Percentiles rank a stretch among this genome's conserved stretches.
Conservation (phyloP, 352 stramenopile species). For the Globisporangium middletonii region DNA sequence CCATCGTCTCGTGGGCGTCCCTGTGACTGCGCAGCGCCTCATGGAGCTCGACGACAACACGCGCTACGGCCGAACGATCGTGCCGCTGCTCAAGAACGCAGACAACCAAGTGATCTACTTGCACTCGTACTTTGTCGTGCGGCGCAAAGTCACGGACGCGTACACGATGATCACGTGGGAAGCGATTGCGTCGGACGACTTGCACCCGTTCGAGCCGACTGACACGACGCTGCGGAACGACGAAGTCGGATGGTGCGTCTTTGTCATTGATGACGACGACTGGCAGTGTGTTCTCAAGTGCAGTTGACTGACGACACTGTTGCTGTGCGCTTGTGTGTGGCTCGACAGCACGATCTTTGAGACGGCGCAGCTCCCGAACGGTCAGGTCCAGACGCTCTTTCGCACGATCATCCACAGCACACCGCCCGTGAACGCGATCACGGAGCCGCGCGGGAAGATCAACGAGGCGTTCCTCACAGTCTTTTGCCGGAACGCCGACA, state of each 20-base stretch:
- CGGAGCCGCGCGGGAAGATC: slow-evolving; percentile 59
- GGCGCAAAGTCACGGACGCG: slow-evolving; percentile 45
- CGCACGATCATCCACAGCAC: slow-evolving; percentile 68
- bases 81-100: slow-evolving; percentile 57
- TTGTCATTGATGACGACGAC: background rate
- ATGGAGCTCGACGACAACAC: slow-evolving; percentile 79
- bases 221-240: slow-evolving; percentile 66
- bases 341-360: slow-evolving; percentile 53
- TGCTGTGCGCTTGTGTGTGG: slow-evolving; percentile 4
- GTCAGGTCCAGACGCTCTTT: slow-evolving; percentile 45
- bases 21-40: slow-evolving; percentile 24
- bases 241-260: slow-evolving; percentile 67
- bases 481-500: slow-evolving; percentile 71
- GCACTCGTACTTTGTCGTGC: slow-evolving; percentile 75
- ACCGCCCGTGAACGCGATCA: slow-evolving; percentile 54
- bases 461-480: slow-evolving; percentile 77
- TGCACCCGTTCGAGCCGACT: slow-evolving; percentile 55
- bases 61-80: slow-evolving; percentile 70
- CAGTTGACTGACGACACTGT: background rate
- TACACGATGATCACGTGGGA: slow-evolving; percentile 69
- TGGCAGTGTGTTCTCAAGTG: background rate
- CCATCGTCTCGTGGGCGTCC: background rate
- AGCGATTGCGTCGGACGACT: slow-evolving; percentile 52
- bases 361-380: slow-evolving; percentile 40
- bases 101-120: slow-evolving; percentile 63